A percentile compares a stretch with the other conserved stretches of the same genome.
phyloP scores from a whole-genome alignment of 371 early-diverging fungal species.

The Actinomortierella ambigua region DNA sequence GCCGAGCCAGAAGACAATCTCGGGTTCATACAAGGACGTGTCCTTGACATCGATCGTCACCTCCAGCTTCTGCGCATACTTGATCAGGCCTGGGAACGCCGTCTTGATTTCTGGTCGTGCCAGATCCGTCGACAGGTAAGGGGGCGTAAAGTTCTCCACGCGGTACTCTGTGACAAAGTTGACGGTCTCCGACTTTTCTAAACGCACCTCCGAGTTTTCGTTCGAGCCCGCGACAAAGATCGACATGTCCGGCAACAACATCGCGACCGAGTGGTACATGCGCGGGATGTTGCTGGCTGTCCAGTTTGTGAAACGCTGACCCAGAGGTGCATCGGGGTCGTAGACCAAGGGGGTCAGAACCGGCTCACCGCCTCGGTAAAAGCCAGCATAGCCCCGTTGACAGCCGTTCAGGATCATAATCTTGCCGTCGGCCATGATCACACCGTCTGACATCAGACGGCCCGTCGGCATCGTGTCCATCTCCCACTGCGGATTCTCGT shows the following conservation, averaged over 20 bases:
- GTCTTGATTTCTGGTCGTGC: conserved; percentile 53
- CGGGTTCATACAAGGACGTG: conserved; percentile 17
- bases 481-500: conserved; percentile 58
- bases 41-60: conserved; percentile 44
- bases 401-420: conserved; percentile 66
- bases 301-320: conserved; percentile 50
- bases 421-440: conserved; percentile 64
- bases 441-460: conserved; percentile 68
- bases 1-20: conserved; percentile 35
- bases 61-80: conserved; percentile 48
- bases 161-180: conserved; percentile 65
- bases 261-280: conserved; percentile 71
- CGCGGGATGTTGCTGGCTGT: conserved; percentile 63
- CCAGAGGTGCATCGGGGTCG: conserved; percentile 50
- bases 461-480: conserved; percentile 58
- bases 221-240: conserved; percentile 54
- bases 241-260: conserved; percentile 58
- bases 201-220: conserved; percentile 35
- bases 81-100: conserved; percentile 51
- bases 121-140: conserved; percentile 57
- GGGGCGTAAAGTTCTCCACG: conserved; percentile 67
- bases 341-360: conserved; percentile 64
- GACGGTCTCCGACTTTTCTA: conserved; percentile 12
- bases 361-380: conserved; percentile 52
- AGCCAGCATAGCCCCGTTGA: conserved; percentile 66